These are phyloP conservation scores for Skeletonema tropicum DNA, from an alignment of 108 stramenopile genomes.

Conservation along the genomic window DNA sequence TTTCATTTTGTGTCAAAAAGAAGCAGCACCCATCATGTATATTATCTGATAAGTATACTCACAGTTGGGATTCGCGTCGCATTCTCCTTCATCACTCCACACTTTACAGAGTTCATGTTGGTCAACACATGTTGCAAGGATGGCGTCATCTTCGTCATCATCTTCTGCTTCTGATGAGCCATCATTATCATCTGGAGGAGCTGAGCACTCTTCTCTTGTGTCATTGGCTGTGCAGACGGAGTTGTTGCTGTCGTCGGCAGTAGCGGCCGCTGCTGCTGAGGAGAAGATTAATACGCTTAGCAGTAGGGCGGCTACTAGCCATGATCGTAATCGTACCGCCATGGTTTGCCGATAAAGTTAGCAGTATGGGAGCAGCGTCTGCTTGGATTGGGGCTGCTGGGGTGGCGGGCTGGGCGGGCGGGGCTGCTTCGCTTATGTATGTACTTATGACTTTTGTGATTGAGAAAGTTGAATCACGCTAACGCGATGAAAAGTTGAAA, in stretches of 20 bases:
- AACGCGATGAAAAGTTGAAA: no score
- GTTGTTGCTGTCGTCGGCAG: neutral
- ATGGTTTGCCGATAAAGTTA: neutral
- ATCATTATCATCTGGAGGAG: neutral
- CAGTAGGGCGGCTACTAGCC: neutral
- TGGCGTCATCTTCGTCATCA: neutral
- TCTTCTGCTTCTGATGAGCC: neutral
- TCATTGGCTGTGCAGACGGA: constrained; percentile 4
- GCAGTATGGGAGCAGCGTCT: no score
- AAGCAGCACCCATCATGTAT: neutral
- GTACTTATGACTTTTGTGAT: no score
- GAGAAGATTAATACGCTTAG: neutral
- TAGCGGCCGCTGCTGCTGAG: neutral
- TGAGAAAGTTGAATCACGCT: no score
- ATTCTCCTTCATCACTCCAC: constrained; percentile 56
- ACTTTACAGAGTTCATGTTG: constrained; percentile 36
- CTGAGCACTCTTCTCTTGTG: neutral
- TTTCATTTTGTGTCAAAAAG: neutral
- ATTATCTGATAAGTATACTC: neutral
- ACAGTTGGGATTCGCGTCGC: constrained; percentile 55
- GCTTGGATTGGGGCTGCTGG: no score
- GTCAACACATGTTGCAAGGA: constrained; percentile 28
- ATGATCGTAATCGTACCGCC: neutral
- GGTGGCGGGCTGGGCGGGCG: no score
- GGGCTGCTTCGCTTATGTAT: no score